Conservation (phyloP, 2,329 filamentous ascomycete species). For the Verticillium zaregamsianum region DNA sequence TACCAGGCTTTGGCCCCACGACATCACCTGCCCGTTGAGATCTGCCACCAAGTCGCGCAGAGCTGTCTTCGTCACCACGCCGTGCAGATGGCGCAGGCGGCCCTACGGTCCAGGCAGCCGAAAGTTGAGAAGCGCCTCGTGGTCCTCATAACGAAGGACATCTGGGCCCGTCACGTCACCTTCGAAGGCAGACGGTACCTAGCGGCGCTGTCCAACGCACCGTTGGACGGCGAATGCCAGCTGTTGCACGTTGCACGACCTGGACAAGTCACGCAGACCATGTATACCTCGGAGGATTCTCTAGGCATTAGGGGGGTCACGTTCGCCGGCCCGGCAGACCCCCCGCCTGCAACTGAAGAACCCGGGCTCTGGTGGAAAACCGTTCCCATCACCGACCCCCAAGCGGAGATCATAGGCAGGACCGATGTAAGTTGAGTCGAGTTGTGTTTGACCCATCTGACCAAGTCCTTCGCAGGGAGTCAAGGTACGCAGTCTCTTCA, state of each 20-base stretch:
- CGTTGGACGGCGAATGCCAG: background rate
- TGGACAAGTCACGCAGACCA: background rate
- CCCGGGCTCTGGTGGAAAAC: background rate
- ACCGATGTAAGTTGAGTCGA: background rate
- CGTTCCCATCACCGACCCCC: background rate
- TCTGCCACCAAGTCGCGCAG: background rate
- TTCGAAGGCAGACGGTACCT: background rate
- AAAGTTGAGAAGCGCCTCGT: background rate
- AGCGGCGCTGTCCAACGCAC: background rate
- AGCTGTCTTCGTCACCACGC: background rate
- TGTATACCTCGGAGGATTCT: background rate
- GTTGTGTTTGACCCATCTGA: background rate
- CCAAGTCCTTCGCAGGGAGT: background rate
- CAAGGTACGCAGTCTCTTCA: background rate
- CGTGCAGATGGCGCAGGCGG: background rate
- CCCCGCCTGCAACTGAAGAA: background rate
- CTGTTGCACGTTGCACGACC: background rate
- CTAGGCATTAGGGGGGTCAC: background rate
- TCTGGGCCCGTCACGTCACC: background rate
- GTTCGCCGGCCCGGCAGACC: background rate
- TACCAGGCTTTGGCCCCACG: background rate
- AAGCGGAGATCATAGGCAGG: background rate
- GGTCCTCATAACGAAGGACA: background rate
- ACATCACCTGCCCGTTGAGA: background rate
- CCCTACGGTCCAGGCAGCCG: background rate